Percentiles rank a stretch among this genome's conserved stretches.
These are phyloP conservation scores for Aechmea fasciata DNA, from an alignment of 176 grass and related monocot species.

Conservation along the genomic window DNA sequence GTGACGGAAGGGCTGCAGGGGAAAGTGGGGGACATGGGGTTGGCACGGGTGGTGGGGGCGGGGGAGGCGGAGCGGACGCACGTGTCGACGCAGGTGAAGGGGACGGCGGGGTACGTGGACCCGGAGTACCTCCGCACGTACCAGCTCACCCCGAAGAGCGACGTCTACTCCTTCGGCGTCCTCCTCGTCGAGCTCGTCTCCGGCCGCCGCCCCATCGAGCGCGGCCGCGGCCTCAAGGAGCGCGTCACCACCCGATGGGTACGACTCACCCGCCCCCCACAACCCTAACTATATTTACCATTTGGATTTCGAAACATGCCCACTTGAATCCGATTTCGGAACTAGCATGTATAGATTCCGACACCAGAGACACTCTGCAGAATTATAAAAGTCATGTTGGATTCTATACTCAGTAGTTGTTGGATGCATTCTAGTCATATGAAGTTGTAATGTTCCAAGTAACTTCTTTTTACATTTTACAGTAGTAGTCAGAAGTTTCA, in stretches of 20 bases:
- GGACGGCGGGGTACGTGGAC: slow-evolving; percentile 83
- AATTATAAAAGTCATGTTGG: no score
- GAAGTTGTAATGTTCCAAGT: no score
- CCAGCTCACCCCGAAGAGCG: slow-evolving; percentile 86
- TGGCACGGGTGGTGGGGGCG: slow-evolving; percentile 41
- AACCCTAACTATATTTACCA: no score
- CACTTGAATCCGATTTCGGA: no score
- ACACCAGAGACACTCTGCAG: no score
- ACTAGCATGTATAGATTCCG: no score
- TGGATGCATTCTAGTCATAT: no score
- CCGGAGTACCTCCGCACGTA: slow-evolving; percentile 74
- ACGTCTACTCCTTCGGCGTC: slow-evolving; percentile 96
- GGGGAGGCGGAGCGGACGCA: slow-evolving; percentile 62
- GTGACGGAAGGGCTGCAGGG: slow-evolving; percentile 58
- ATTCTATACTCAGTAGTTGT: no score
- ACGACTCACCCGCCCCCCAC: neutral
- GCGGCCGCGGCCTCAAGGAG: slow-evolving; percentile 41
- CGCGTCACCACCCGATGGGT: slow-evolving; percentile 84
- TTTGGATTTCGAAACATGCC: no score
- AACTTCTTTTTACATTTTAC: no score
- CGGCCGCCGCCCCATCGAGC: slow-evolving; percentile 71
- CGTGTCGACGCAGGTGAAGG: slow-evolving; percentile 81
- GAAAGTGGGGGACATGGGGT: slow-evolving; percentile 85
- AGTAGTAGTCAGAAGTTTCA: no score
- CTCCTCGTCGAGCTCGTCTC: slow-evolving; percentile 85